Conservation (phyloP, 805 yeast genomes). For the Yarrowia sp. region DNA sequence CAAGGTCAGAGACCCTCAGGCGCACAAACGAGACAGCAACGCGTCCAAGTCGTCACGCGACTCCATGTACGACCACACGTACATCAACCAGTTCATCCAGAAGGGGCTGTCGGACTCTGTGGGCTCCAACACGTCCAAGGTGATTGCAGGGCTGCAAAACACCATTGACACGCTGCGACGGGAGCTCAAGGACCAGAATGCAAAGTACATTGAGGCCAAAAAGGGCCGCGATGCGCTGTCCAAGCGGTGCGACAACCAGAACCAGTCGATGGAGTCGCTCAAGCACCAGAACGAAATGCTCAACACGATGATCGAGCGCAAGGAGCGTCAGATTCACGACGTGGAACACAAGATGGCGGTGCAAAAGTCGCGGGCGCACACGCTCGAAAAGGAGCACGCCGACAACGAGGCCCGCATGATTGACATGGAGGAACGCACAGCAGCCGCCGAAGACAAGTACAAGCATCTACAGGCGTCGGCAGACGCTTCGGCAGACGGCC, state of each 20-base stretch:
- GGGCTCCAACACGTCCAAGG: conserved; percentile 28
- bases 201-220: conserved; percentile 46
- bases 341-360: conserved; percentile 51
- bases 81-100: conserved; percentile 20
- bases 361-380: conserved; percentile 19
- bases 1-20: neutral
- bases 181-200: conserved; percentile 44
- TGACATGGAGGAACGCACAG: conserved; percentile 44
- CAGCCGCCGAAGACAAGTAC: conserved; percentile 46
- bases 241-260: conserved; percentile 30
- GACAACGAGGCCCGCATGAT: conserved; percentile 18
- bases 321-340: conserved; percentile 64
- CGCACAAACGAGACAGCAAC: conserved; percentile 1
- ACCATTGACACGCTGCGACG: conserved; percentile 54
- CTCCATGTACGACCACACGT: conserved; percentile 5
- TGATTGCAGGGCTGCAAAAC: conserved; percentile 43
- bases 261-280: conserved; percentile 39
- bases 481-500: conserved; percentile 49
- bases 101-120: conserved; percentile 1
- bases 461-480: conserved; percentile 51
- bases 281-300: conserved; percentile 77
- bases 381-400: conserved; percentile 5
- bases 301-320: conserved; percentile 62
- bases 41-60: conserved; percentile 18
- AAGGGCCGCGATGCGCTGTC: conserved; percentile 48